Base-by-base conservation (phyloP, 2,329 filamentous ascomycete genomes). In the Fusarium sp. region DNA sequence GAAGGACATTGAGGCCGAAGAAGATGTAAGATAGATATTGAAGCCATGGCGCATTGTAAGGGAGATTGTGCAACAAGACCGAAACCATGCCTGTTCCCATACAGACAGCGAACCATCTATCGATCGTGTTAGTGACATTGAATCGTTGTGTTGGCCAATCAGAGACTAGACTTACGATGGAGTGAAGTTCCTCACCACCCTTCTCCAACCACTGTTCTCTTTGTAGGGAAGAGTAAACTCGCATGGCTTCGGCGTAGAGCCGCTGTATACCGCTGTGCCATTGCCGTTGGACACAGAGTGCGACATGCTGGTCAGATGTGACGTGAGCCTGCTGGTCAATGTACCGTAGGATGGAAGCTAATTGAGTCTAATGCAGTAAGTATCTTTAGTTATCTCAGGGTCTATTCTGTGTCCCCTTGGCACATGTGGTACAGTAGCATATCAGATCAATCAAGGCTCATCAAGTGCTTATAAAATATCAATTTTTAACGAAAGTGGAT, bases 81-180 rank as follows among this genome's bases (percentile, higher is more conserved):
- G 86, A 86, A 10, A 89, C 86, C 38, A 92, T 86, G 20, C 89
- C 90, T 0, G 89, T 92, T 26, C 89, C 89, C 89, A 92, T 88
- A 42, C 82, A 87, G 30, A 85, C 82, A 4, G 83, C 79, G 72
- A 88, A 88, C 86, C 87, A 88, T 74, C 84, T 81, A 28, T 34
- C 26, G 30, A 44, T 23, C n/a, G 24, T 57, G 46, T 69, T 46
- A 63, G 52, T 28, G 39, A 42, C n/a, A 4, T 24, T 9, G 19
- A 14, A 49, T 12, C 14, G 26, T 28, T 21, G 12, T 7, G 7
- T 7, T 44, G 14, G n/a, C 20, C 20, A 14, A 19, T 49, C 17
- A 28, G 23, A 36, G 32, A 28, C 15, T 4, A 23, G 12, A 77
- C 83, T 73, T 75, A 85, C 82, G 83, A 86, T 30, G 85, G 85